Base-by-base conservation (phyloP, 2,329 filamentous ascomycete species). In the Aspergillus sp. region DNA sequence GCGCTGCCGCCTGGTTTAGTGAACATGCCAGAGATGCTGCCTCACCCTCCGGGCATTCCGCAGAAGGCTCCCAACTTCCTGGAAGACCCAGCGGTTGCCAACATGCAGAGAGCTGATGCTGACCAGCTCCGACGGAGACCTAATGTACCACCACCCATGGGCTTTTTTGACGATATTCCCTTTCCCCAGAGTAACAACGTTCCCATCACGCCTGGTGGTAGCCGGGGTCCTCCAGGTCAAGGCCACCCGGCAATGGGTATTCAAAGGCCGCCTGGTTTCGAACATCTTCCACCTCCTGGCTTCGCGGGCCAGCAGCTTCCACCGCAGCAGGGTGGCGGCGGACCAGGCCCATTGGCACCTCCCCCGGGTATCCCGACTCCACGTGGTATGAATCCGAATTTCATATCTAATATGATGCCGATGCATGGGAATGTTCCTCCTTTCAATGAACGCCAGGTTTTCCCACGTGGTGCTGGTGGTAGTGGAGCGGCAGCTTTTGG, bases 181-280 rank as follows among this genome's bases (percentile, higher is more conserved):
- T 67, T 64, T 46, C 59, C 61, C 30, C 66, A 63, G 47, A 60
- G 57, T 9, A 57, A 51, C 29, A 66, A 68, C 41, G 60, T 60
- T 9, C 62, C 58, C 30, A 63, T 63, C 48, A 67, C 62, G 28
- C 64, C 64, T 9, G 59, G 60, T 50, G 65, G 60, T 40, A 59
- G 58, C 27, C 57, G 66, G 29, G 57, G 50, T 33, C 62, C 61
- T 29, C 66, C 66, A 45, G 60, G 57, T 26, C 58, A 60, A 26
- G 58, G 52, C 19, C 64, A 66, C 43, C 60, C 61, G 44, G 53
- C 60, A 26, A 65, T 71, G 60, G 65, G 64, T 26, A 60, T 73
- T 29, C 70, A 69, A 49, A 61, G 70, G 48, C 70, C 71, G 36
- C 70, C 69, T 32, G 71, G 70, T 19, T 63, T 73, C 39, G 69